These are phyloP conservation scores for Panellus pusillus DNA, from an alignment of 768 basidiomycete species.

Conservation along the genomic window DNA sequence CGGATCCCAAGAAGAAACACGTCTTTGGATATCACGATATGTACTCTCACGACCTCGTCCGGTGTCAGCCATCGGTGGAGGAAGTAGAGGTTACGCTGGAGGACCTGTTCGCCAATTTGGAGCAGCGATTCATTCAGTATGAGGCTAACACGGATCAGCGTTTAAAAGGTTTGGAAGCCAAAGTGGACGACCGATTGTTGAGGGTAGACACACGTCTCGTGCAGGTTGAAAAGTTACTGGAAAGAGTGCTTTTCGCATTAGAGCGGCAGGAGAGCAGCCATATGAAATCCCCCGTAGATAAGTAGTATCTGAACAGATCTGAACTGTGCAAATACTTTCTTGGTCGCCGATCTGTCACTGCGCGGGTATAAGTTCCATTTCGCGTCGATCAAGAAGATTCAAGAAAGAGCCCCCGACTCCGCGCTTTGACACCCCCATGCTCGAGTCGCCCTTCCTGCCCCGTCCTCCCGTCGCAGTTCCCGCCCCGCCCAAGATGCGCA, in stretches of 20 bases:
- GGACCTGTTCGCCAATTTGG: conserved; percentile 18
- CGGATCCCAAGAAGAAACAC: conserved; percentile 13
- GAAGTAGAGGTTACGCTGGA: conserved; percentile 23
- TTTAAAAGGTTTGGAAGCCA: conserved; percentile 10
- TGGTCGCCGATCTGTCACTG: no score
- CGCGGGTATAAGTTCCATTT: no score
- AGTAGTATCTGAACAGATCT: no score
- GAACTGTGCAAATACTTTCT: no score
- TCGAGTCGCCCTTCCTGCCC: no score
- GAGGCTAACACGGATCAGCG: conserved; percentile 18
- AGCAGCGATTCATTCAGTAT: conserved; percentile 18
- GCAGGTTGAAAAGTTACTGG: conserved; percentile 17
- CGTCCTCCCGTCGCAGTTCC: no score
- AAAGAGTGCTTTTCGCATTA: conserved; percentile 3
- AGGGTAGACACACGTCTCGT: conserved; percentile 19
- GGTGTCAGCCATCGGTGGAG: conserved; percentile 14
- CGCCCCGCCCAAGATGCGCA: no score
- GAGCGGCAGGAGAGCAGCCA: background rate
- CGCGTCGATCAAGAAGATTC: no score
- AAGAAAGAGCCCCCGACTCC: no score
- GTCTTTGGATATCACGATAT: conserved; percentile 17
- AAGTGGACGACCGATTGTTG: conserved; percentile 2
- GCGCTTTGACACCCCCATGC: no score
- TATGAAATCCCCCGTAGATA: no score
- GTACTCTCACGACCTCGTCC: conserved; percentile 21